A percentile compares a stretch with the other conserved stretches of the same genome.
Evolutionary conservation across 2,329 filamentous ascomycete species (phyloP).

Genomic region (Aspergillus fumigatiaffinis): DNA sequence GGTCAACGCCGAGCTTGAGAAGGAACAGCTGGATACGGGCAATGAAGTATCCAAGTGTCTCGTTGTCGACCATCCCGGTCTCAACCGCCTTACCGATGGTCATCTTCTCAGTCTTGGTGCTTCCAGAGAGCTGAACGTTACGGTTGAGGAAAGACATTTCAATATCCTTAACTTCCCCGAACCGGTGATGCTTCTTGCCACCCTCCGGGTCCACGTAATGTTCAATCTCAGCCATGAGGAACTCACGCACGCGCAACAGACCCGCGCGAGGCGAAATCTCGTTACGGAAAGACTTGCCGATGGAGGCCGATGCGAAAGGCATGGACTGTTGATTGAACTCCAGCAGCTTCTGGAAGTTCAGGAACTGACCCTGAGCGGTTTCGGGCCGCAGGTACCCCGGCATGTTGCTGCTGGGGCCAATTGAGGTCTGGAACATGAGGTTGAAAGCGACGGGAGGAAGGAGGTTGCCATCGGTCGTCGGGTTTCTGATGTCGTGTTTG

Average conservation of each 20-base stretch:
- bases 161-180: conserved; percentile 77
- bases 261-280: conserved; percentile 93
- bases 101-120: conserved; percentile 69
- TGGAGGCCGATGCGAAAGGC: conserved; percentile 95
- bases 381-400: conserved; percentile 86
- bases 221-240: conserved; percentile 98
- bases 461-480: conserved; percentile 70
- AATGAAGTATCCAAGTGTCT: conserved; percentile 96
- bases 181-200: conserved; percentile 90
- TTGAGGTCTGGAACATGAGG: conserved; percentile 96
- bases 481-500: conserved; percentile 89
- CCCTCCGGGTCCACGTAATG: conserved; percentile 94
- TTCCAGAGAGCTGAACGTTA: conserved; percentile 78
- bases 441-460: conserved; percentile 87
- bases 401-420: conserved; percentile 85
- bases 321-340: conserved; percentile 94
- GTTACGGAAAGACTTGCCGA: conserved; percentile 97
- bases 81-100: conserved; percentile 83
- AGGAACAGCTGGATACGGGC: conserved; percentile 91
- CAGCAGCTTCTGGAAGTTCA: conserved; percentile 93
- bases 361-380: conserved; percentile 95
- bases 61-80: conserved; percentile 83
- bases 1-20: conserved; percentile 79
- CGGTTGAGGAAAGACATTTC: conserved; percentile 82
- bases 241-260: conserved; percentile 90